Conservation (phyloP, 306 rosid species). For the Ormosia semicastrata region DNA sequence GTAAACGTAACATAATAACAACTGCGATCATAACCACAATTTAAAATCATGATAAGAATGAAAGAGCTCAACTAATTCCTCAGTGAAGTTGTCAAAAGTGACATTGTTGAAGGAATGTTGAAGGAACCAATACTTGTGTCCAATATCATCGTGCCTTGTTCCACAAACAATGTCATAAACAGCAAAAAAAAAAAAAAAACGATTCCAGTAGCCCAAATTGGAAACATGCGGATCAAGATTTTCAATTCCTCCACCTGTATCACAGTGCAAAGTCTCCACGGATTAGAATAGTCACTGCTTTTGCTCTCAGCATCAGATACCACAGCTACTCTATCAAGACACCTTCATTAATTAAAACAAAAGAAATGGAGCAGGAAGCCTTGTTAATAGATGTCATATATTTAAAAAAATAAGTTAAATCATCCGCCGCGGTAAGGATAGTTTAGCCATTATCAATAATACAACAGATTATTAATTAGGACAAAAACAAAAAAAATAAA, state of each 20-base stretch:
- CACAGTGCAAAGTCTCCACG: constrained; percentile 89
- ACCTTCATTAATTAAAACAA: constrained; percentile 56
- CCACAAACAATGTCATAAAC: constrained; percentile 96
- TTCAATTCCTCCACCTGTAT: constrained; percentile 96
- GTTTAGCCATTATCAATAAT: no score
- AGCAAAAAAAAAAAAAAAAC: constrained; percentile 74
- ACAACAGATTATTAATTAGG: no score
- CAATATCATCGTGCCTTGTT: constrained; percentile 90
- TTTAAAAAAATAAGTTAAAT: no score
- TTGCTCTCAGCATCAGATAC: constrained; percentile 55
- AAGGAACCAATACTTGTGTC: constrained; percentile 76
- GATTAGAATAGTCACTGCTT: constrained; percentile 60
- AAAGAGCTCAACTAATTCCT: constrained; percentile 90
- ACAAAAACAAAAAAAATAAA: no score
- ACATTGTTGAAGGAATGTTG: constrained; percentile 82
- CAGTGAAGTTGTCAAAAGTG: constrained; percentile 71
- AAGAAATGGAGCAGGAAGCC: no score
- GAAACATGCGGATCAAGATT: constrained; percentile 93
- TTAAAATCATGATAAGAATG: no score
- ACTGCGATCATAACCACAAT: no score
- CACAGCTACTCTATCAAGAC: constrained; percentile 87
- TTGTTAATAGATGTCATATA: no score
- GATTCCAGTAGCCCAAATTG: constrained; percentile 90
- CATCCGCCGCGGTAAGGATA: no score
- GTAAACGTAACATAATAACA: no score